Conservation (phyloP, 768 basidiomycete species). For the Leccinum imitatum region DNA sequence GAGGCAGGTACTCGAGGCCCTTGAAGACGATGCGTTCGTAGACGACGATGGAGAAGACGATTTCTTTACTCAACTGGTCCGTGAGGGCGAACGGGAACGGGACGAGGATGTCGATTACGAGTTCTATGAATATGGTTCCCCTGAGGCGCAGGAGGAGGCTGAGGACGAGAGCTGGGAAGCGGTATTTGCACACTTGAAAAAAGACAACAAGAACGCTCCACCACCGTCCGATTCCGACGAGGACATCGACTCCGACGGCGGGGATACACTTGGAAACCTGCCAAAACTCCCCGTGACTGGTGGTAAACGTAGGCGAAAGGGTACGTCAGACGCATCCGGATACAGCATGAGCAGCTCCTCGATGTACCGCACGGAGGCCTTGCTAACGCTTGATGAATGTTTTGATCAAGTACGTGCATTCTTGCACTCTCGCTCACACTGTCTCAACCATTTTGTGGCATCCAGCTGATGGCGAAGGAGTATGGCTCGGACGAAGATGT, state of each 20-base stretch:
- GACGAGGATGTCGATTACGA: conserved; percentile 66
- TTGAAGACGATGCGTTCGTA: conserved; percentile 95
- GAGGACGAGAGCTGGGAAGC: conserved; percentile 65
- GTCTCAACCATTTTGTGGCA: not conserved
- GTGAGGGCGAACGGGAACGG: conserved; percentile 62
- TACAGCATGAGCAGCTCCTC: conserved; percentile 98
- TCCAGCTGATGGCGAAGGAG: conserved; percentile 72
- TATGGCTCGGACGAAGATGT: conserved; percentile 65
- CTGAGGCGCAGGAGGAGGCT: conserved; percentile 25
- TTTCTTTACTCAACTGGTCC: conserved; percentile 73
- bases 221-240: conserved; percentile 46
- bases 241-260: conserved; percentile 61
- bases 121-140: conserved; percentile 52
- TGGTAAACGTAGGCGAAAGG: conserved; percentile 69
- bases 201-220: conserved; percentile 34
- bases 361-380: conserved; percentile 88
- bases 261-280: conserved; percentile 78
- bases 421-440: not conserved
- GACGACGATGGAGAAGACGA: conserved; percentile 72
- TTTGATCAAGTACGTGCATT: conserved; percentile 80
- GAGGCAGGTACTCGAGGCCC: conserved; percentile 86
- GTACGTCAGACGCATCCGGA: conserved; percentile 82
- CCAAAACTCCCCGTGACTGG: conserved; percentile 78
- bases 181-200: conserved; percentile 80
- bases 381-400: conserved; percentile 86